These are phyloP conservation scores for Podila verticillata DNA, from an alignment of 192 early-diverging fungal species.

Conservation along the genomic window DNA sequence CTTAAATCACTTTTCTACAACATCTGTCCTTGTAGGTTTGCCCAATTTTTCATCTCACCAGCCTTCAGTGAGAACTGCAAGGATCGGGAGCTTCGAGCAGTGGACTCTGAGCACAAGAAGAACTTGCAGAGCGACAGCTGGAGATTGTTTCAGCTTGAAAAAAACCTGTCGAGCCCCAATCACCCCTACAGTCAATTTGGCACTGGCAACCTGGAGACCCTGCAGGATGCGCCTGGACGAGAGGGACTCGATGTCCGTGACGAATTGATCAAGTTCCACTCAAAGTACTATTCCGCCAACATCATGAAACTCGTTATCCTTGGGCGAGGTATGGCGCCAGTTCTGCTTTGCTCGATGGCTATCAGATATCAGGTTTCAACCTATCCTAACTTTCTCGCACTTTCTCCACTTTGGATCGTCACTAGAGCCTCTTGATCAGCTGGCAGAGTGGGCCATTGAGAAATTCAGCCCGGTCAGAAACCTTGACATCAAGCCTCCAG, in stretches of 20 bases:
- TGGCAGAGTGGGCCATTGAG: constrained; percentile 84
- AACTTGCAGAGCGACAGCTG: constrained; percentile 93
- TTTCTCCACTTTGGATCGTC: not conserved
- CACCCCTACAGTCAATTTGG: constrained; percentile 93
- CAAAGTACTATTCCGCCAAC: constrained; percentile 92
- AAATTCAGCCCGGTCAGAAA: constrained; percentile 84
- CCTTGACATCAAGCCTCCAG: constrained; percentile 75
- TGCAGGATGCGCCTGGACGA: constrained; percentile 69
- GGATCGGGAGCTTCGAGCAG: constrained; percentile 93
- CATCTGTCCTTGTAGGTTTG: constrained; percentile 62
- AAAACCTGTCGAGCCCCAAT: constrained; percentile 74
- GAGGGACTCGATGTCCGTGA: constrained; percentile 85
- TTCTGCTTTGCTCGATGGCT: too few relatives aligned
- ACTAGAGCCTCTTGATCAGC: constrained; percentile 83
- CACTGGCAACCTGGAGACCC: constrained; percentile 90
- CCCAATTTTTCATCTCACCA: constrained; percentile 94
- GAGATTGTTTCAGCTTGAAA: constrained; percentile 90
- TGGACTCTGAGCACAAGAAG: constrained; percentile 97
- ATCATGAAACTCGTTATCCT: constrained; percentile 94
- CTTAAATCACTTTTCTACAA: not conserved
- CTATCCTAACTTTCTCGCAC: not conserved
- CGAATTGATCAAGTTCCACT: constrained; percentile 88
- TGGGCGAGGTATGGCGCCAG: constrained; percentile 71
- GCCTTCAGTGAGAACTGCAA: constrained; percentile 88
- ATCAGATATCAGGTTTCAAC: not conserved